Base-by-base conservation (phyloP, 495 filamentous ascomycete genomes). In the Margaritispora aquatica region DNA sequence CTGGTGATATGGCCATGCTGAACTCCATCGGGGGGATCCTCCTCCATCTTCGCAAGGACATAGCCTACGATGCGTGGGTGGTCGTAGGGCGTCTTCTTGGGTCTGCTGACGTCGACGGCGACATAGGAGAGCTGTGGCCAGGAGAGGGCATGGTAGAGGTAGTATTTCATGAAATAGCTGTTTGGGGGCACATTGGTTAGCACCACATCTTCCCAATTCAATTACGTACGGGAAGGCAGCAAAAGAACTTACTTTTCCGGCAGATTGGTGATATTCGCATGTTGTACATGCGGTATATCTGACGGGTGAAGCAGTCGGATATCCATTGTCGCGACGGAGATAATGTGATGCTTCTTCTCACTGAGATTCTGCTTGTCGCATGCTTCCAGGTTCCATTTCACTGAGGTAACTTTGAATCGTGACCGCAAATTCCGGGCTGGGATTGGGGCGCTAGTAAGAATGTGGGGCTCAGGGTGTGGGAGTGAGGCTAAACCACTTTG, bases 41-140 rank as follows among this genome's bases (percentile, higher is more conserved):
- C 94, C 73, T 98, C 94, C 95, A 98, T 97, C 81, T 98, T 98
- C 38, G 94, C 93, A 24, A 98, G 84, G 17, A 98, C 94, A 73
- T 98, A 98, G 61, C 94, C 94, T n/a, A 97, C 94, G 47, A 97
- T 95, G 75, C 96, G 92, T 38, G 94, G 94, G 57, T 95, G 92
- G 67, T 94, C 85, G 67, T 93, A 90, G n/a, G 84, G 87, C 55
- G 76, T 80, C 73, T 84, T 86, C 50, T 80, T 80, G 13, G 91
- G 88, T 17, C 91, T 84, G 17, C 85, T 85, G 19, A 86, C 82
- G 71, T 97, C 92, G 66, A 98, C 93, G 55, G 94, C 94, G 27
- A 98, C 94, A 73, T 90, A 97, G 66, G 87, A 92, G 52, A 97
- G 84, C 71, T 97, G 93, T 9, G 94, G 94, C 94, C 94, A 98